Conservation (phyloP, 106 monocot species). For the Narthecium ossifragum region DNA sequence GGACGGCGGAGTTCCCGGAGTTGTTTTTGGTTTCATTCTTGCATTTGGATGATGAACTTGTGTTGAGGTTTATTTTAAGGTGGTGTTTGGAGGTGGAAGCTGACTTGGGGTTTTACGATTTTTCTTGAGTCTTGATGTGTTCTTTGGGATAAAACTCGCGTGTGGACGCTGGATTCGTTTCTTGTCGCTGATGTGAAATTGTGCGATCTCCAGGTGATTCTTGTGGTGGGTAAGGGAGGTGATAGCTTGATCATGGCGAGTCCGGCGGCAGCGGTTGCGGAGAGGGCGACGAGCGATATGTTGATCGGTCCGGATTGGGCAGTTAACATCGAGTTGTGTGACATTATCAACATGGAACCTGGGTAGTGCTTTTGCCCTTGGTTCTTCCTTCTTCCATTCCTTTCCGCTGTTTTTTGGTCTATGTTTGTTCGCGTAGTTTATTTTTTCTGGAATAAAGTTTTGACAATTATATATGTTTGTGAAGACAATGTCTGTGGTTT, state of each 20-base stretch:
- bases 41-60: too few species aligned
- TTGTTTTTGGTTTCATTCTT: too few species aligned
- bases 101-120: too few species aligned
- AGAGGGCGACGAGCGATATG: slow-evolving; percentile 89
- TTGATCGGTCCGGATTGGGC: slow-evolving; percentile 96
- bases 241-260: slow-evolving; percentile 24
- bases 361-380: slow-evolving; percentile 30
- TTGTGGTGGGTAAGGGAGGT: background rate
- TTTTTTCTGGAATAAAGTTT: background rate
- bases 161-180: too few species aligned
- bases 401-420: background rate
- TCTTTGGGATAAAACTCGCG: too few species aligned
- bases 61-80: too few species aligned
- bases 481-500: background rate
- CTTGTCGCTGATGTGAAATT: background rate
- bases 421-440: background rate
- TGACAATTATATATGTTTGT: too few species aligned
- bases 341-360: slow-evolving; percentile 83
- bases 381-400: background rate
- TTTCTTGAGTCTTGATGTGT: too few species aligned
- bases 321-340: slow-evolving; percentile 85
- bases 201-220: background rate
- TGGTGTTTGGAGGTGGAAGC: too few species aligned
- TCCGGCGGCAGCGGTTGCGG: slow-evolving; percentile 45
- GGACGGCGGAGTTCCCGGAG: too few species aligned